Conservation (phyloP, 225 moss, liverwort and hornwort genomes). For the Anthoceros angustus region DNA sequence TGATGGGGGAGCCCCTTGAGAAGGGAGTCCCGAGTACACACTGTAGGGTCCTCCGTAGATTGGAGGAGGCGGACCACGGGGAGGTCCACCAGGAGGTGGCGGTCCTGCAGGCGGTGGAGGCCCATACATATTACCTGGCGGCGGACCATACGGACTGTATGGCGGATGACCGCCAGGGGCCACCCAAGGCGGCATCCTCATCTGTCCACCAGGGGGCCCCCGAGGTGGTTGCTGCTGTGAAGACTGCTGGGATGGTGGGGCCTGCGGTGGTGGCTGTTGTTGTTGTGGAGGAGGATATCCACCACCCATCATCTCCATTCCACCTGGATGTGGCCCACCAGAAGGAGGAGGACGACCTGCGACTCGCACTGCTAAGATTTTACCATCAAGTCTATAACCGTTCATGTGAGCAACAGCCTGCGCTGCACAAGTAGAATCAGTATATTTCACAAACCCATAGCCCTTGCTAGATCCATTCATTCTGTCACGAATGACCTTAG, state of each 20-base stretch:
- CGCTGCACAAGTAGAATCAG: slow-evolving; percentile 67
- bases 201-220: slow-evolving; percentile 59
- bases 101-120: slow-evolving; percentile 28
- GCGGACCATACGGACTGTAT: slow-evolving; percentile 71
- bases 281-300: slow-evolving; percentile 39
- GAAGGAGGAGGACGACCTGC: slow-evolving; percentile 92
- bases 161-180: slow-evolving; percentile 60
- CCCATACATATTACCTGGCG: slow-evolving; percentile 56
- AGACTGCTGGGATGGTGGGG: slow-evolving; percentile 23
- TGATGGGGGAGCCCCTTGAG: slow-evolving; percentile 42
- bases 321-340: slow-evolving; percentile 51
- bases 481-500: slow-evolving; percentile 84
- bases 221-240: slow-evolving; percentile 50
- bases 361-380: slow-evolving; percentile 85
- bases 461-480: slow-evolving; percentile 89
- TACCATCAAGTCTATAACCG: slow-evolving; percentile 81
- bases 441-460: slow-evolving; percentile 91
- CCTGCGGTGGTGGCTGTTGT: slow-evolving; percentile 16
- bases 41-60: slow-evolving; percentile 75
- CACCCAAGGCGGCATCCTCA: slow-evolving; percentile 78
- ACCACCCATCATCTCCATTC: slow-evolving; percentile 59
- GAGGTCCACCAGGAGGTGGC: slow-evolving; percentile 50
- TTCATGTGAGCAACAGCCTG: slow-evolving; percentile 83
- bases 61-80: slow-evolving; percentile 45
- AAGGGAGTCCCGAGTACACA: slow-evolving; percentile 45